A percentile compares a stretch with the other conserved stretches of the same genome.
Evolutionary conservation across 371 early-diverging fungal species (phyloP).

Genomic region (Rhizomucor pusillus): DNA sequence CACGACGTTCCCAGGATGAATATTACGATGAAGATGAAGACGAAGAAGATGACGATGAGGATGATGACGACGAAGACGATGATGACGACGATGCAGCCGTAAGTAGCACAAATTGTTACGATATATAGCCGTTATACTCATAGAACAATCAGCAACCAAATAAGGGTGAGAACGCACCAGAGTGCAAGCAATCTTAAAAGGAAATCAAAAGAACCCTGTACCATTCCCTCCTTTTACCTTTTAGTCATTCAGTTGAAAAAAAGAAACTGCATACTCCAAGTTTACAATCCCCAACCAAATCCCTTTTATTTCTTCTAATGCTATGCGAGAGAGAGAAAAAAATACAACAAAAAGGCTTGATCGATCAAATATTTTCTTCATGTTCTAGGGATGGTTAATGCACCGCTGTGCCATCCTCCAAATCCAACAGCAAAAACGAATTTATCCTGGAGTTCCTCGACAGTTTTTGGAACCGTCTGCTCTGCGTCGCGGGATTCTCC

Average conservation of each 20-base stretch:
- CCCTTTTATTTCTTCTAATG: too few relatives aligned
- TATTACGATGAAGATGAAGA: background rate
- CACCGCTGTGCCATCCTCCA: slow-evolving; percentile 26
- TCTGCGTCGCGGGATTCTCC: slow-evolving; percentile 9
- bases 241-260: too few relatives aligned
- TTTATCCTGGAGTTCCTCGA: slow-evolving; percentile 7
- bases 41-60: background rate
- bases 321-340: too few relatives aligned
- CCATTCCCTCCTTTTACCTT: too few relatives aligned
- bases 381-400: slow-evolving; percentile 17
- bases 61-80: background rate
- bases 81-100: background rate
- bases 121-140: background rate
- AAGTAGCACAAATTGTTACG: background rate
- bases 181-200: slow-evolving; percentile 2
- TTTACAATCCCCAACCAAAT: too few relatives aligned
- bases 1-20: background rate
- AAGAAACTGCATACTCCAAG: too few relatives aligned
- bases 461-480: slow-evolving; percentile 3
- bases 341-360: too few relatives aligned
- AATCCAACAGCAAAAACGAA: slow-evolving; percentile 27
- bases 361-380: background rate
- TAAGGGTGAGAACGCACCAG: slow-evolving; percentile 1
- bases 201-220: background rate
- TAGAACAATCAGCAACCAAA: background rate